Conservation (phyloP, 2,329 filamentous ascomycete genomes). For the Calonectria multiphialidica region DNA sequence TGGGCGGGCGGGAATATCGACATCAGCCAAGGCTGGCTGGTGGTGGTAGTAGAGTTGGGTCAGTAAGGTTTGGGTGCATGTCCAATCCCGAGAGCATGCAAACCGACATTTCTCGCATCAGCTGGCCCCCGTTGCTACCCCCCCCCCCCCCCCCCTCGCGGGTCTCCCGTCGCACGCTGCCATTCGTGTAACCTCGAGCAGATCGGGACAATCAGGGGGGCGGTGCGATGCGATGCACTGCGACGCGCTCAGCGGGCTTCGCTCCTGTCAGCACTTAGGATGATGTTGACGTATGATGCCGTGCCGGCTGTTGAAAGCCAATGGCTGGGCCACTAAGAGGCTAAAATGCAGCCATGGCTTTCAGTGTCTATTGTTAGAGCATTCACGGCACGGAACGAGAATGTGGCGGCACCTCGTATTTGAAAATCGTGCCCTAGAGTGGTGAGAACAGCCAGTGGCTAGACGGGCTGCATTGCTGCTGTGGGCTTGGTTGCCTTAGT, state of each 20-base stretch:
- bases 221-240: neutral
- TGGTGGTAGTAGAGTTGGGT: neutral
- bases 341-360: neutral
- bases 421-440: neutral
- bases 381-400: neutral
- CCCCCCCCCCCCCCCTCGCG: too few species aligned
- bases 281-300: neutral
- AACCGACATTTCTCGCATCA: neutral
- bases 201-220: slow-evolving; percentile 5
- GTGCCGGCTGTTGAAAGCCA: neutral
- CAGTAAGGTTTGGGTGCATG: neutral
- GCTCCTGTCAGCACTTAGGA: slow-evolving; percentile 11
- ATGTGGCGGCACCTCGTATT: slow-evolving; percentile 16
- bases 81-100: neutral
- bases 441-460: neutral
- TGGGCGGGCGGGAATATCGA: neutral
- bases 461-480: neutral
- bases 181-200: neutral
- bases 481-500: neutral
- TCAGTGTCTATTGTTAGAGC: slow-evolving; percentile 13
- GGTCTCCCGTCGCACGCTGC: neutral
- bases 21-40: neutral
- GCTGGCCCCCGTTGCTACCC: neutral
- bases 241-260: slow-evolving; percentile 1
- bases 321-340: neutral